Conservation (phyloP, 176 grass and related monocot species). For the maize (Zea mays) region DNA sequence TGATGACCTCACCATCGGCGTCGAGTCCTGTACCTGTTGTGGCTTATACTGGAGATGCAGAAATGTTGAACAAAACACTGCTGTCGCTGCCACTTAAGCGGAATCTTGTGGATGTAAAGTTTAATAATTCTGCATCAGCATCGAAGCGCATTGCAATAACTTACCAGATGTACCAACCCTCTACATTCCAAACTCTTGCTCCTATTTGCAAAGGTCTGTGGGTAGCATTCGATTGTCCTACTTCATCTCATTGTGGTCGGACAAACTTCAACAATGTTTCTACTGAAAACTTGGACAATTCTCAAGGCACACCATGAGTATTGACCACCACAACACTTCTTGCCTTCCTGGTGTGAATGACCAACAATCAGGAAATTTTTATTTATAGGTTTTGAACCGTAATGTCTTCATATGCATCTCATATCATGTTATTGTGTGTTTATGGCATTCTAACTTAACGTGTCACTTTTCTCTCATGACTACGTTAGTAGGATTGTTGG, state of each 20-base stretch:
- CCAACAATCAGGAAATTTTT: slow-evolving; percentile 56
- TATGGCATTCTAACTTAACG: background rate
- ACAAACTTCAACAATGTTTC: slow-evolving; percentile 61
- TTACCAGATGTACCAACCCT: slow-evolving; percentile 61
- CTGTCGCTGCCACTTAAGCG: slow-evolving; percentile 78
- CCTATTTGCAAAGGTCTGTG: slow-evolving; percentile 53
- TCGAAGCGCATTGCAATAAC: slow-evolving; percentile 52
- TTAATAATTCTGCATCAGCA: slow-evolving; percentile 46
- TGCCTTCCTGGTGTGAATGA: slow-evolving; percentile 39
- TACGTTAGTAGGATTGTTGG: background rate
- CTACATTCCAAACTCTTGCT: slow-evolving; percentile 72
- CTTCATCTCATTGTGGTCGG: slow-evolving; percentile 47
- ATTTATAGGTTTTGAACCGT: no score
- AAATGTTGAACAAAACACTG: slow-evolving; percentile 57
- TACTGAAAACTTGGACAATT: slow-evolving; percentile 66
- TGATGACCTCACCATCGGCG: no score
- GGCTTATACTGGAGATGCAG: slow-evolving; percentile 41
- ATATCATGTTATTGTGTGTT: background rate
- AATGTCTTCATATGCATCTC: background rate
- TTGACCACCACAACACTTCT: slow-evolving; percentile 25
- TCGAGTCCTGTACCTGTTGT: slow-evolving; percentile 38
- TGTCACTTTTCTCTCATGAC: background rate
- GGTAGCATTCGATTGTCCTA: slow-evolving; percentile 56
- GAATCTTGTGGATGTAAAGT: slow-evolving; percentile 63
- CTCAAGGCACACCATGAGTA: slow-evolving; percentile 60